Base-by-base conservation (phyloP, 768 basidiomycete genomes). In the Chalciporus piperatus region DNA sequence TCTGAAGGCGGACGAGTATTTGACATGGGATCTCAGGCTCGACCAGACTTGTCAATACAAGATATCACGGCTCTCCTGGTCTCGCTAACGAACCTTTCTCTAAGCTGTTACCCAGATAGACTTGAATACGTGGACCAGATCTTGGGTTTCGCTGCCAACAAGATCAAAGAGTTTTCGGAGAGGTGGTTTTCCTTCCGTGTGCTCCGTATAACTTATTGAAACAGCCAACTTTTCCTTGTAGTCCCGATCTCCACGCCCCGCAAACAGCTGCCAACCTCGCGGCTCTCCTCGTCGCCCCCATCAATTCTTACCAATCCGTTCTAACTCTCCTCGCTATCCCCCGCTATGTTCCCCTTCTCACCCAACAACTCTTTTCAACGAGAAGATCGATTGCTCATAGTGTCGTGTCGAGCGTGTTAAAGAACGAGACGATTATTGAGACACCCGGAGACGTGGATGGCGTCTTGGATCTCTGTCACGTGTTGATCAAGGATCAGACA, bases 121-220 rank as follows among this genome's bases (percentile, higher is more conserved):
- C 78, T 98, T 45, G 94, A 98, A 75, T 98, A 98, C 63, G 93
- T 99, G 35, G 94, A 98, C 61, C 95, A 98, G 70, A 85, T 98
- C 16, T 78, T 98, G 48, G 85, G 83, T 6, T 99, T 96, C 63
- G 92, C 93, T 1, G 84, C 84, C 5, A 79, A 82, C 20, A 97
- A 98, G 68, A 82, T 92, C 53, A 81, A 85, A 57, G 93, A 94
- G 59, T 94, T 83, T 65, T 72, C 76, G 7, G 89, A 92, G 16
- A 93, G 83, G 93, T 89, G 52, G 72, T 51, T 20, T 17, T 49
- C 9, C 30, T 13, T 52, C 8, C 33, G 22, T 12, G 14, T 38
- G 27, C 7, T 16, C 30, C 17, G n/a, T 17, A 30, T 59, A 33
- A 41, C 28, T 35, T 39, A n/a, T n/a, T n/a, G n/a, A n/a, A n/a